Evolutionary conservation across 106 monocot species (phyloP).

Genomic region (Acorus calamus): DNA sequence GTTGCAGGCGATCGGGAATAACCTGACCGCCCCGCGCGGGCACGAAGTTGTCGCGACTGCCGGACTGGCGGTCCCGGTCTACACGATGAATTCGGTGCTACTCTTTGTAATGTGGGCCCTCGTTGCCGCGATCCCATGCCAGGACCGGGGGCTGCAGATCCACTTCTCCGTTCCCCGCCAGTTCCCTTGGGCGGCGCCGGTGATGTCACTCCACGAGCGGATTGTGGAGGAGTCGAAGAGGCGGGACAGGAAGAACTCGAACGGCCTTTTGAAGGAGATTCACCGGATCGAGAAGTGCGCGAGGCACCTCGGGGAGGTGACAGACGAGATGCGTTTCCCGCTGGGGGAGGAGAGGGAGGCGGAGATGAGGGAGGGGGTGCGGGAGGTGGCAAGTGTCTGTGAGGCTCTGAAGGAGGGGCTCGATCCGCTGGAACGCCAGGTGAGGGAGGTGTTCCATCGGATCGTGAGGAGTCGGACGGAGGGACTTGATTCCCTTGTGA

Average conservation of each 20-base stretch:
- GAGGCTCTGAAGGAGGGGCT: slow-evolving; percentile 37
- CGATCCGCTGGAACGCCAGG: slow-evolving; percentile 48
- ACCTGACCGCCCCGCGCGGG: slow-evolving; percentile 34
- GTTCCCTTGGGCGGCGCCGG: slow-evolving; percentile 34
- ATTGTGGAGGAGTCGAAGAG: slow-evolving; percentile 60
- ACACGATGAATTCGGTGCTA: slow-evolving; percentile 45
- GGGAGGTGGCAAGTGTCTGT: slow-evolving; percentile 22
- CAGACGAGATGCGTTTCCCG: slow-evolving; percentile 33
- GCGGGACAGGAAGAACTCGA: slow-evolving; percentile 48
- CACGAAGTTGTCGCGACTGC: slow-evolving; percentile 22
- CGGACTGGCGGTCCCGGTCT: slow-evolving; percentile 33
- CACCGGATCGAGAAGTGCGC: slow-evolving; percentile 36
- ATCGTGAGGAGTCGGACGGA: slow-evolving; percentile 53
- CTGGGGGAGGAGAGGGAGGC: slow-evolving; percentile 34
- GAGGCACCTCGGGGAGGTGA: slow-evolving; percentile 32
- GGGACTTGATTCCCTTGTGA: slow-evolving; percentile 29
- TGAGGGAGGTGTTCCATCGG: slow-evolving; percentile 57
- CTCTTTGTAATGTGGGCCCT: slow-evolving; percentile 48
- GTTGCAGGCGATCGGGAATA: slow-evolving; percentile 42
- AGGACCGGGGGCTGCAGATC: slow-evolving; percentile 42
- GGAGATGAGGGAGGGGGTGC: slow-evolving; percentile 30
- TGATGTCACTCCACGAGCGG: slow-evolving; percentile 35
- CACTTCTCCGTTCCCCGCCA: slow-evolving; percentile 42
- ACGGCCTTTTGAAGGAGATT: slow-evolving; percentile 54
- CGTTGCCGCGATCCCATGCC: slow-evolving; percentile 59